Evolutionary conservation across 2,329 filamentous ascomycete species (phyloP).

Genomic region (Diplodia seriata): DNA sequence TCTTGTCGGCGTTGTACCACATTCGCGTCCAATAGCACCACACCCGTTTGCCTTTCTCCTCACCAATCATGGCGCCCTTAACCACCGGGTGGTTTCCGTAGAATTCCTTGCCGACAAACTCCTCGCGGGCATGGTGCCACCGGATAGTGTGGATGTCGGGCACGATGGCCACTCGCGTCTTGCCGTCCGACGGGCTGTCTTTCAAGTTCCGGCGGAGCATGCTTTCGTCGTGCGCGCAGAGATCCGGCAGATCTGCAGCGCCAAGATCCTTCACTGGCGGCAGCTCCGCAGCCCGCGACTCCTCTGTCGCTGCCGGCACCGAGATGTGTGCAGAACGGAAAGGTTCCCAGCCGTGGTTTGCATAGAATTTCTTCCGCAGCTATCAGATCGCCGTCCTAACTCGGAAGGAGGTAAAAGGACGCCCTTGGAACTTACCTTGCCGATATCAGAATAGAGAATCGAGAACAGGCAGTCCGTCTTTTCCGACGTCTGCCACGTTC

Average conservation of each 20-base stretch:
- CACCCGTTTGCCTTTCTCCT: slow-evolving; percentile 60
- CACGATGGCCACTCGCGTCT: slow-evolving; percentile 67
- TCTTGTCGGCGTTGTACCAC: slow-evolving; percentile 64
- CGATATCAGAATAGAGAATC: slow-evolving; percentile 64
- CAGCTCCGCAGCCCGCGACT: slow-evolving; percentile 27
- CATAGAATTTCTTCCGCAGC: slow-evolving; percentile 67
- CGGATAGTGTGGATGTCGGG: slow-evolving; percentile 72
- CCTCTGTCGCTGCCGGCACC: slow-evolving; percentile 57
- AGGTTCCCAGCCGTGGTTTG: slow-evolving; percentile 73
- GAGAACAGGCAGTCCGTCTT: slow-evolving; percentile 66
- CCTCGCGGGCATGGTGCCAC: slow-evolving; percentile 83
- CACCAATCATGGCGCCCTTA: slow-evolving; percentile 73
- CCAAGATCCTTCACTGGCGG: slow-evolving; percentile 57
- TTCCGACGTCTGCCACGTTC: slow-evolving; percentile 59
- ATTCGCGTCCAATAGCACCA: slow-evolving; percentile 77
- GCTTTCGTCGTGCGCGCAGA: slow-evolving; percentile 70
- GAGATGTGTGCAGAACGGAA: slow-evolving; percentile 76
- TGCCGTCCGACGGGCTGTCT: slow-evolving; percentile 47
- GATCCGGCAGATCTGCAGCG: slow-evolving; percentile 64
- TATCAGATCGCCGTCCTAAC: slow-evolving; percentile 17
- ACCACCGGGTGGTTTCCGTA: slow-evolving; percentile 64
- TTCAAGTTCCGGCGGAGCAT: slow-evolving; percentile 64
- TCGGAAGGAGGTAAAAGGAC: not conserved
- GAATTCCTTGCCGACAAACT: slow-evolving; percentile 73
- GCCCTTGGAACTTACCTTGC: slow-evolving; percentile 64